These are phyloP conservation scores for Tetrapisispora taiwanensis DNA, from an alignment of 805 yeast genomes.

Conservation along the genomic window DNA sequence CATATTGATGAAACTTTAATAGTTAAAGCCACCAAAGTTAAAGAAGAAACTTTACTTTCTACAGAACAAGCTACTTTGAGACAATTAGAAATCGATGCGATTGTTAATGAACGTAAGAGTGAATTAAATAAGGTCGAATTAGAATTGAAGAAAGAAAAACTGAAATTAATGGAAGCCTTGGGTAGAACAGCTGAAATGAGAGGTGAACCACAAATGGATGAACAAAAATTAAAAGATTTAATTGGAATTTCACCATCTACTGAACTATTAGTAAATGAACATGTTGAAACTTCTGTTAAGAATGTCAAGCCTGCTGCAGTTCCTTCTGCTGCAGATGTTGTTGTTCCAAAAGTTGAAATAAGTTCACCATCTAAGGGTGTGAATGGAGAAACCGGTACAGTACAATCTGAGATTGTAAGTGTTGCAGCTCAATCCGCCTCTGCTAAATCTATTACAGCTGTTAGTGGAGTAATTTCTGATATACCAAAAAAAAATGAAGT, in stretches of 20 bases:
- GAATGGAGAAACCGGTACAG: background rate
- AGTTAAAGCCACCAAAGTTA: slow-evolving; percentile 26
- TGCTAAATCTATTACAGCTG: slow-evolving; percentile 14
- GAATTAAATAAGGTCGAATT: slow-evolving; percentile 29
- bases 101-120: slow-evolving; percentile 30
- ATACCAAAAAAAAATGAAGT: background rate
- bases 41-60: slow-evolving; percentile 29
- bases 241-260: slow-evolving; percentile 24
- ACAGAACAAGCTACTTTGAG: slow-evolving; percentile 29
- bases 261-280: slow-evolving; percentile 15
- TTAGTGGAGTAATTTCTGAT: slow-evolving; percentile 10
- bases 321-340: background rate
- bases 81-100: slow-evolving; percentile 31
- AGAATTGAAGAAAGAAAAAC: slow-evolving; percentile 30
- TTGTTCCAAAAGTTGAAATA: slow-evolving; percentile 4
- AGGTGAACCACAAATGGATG: slow-evolving; percentile 25
- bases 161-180: slow-evolving; percentile 6
- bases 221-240: slow-evolving; percentile 23
- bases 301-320: background rate
- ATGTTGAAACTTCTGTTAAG: slow-evolving; percentile 1
- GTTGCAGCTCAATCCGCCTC: slow-evolving; percentile 12
- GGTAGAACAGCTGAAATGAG: slow-evolving; percentile 27
- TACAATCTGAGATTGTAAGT: slow-evolving; percentile 1
- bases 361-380: slow-evolving; percentile 2
- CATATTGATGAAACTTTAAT: slow-evolving; percentile 16